A percentile compares a stretch with the other conserved stretches of the same genome.
These are phyloP conservation scores for Trichosporon asahii DNA, from an alignment of 1,284 basidiomycete genomes.

Conservation along the genomic window DNA sequence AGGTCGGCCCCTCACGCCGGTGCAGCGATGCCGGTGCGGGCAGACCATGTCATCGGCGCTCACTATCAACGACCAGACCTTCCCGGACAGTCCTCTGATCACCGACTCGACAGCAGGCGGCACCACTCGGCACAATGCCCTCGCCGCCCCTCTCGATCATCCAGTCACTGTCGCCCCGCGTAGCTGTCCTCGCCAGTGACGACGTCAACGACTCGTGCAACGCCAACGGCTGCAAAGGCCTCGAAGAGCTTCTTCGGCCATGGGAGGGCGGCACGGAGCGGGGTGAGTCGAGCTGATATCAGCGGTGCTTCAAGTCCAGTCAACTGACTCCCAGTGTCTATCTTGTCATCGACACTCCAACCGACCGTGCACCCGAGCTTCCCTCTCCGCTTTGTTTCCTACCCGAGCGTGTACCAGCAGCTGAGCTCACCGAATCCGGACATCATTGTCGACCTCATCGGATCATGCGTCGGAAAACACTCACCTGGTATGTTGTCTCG, in stretches of 20 bases:
- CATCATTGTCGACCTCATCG: slow-evolving; percentile 48
- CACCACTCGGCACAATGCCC: slow-evolving; percentile 38
- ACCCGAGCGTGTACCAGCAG: slow-evolving; percentile 39
- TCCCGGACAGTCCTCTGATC: background rate
- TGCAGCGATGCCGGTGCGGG: background rate
- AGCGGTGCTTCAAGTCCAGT: background rate
- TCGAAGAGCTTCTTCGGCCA: slow-evolving; percentile 51
- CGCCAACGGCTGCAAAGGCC: slow-evolving; percentile 48
- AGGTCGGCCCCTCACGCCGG: background rate
- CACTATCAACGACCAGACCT: background rate
- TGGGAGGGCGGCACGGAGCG: slow-evolving; percentile 50
- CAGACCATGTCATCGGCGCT: slow-evolving; percentile 7
- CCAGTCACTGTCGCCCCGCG: slow-evolving; percentile 49
- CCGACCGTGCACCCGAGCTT: slow-evolving; percentile 49
- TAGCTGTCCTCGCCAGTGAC: slow-evolving; percentile 49
- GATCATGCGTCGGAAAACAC: slow-evolving; percentile 26
- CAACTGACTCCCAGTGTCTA: slow-evolving; percentile 38
- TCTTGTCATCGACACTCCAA: slow-evolving; percentile 48
- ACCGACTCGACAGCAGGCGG: background rate
- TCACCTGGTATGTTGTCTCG: slow-evolving; percentile 15
- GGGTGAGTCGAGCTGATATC: slow-evolving; percentile 32
- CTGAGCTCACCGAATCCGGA: slow-evolving; percentile 43
- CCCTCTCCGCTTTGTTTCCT: slow-evolving; percentile 48
- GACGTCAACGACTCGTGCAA: slow-evolving; percentile 48
- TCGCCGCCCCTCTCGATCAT: slow-evolving; percentile 47